Evolutionary conservation across 1,284 basidiomycete genomes (phyloP).

Genomic region (Pseudozyma thailandica): DNA sequence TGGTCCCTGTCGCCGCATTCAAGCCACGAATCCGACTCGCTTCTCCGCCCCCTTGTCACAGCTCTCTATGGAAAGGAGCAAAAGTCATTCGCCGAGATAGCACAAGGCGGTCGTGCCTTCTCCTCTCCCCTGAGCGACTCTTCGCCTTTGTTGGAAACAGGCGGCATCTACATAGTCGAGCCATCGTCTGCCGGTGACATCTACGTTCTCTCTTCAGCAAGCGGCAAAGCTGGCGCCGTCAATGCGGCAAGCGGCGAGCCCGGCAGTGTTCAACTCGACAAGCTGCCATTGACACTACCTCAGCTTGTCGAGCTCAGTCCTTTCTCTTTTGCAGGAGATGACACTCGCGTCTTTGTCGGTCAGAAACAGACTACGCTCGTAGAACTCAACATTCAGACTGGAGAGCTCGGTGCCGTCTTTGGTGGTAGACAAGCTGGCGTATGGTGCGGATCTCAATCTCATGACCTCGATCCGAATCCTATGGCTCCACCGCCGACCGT

Average conservation of each 20-base stretch:
- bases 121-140: constrained; percentile 30
- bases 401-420: constrained; percentile 80
- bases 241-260: constrained; percentile 20
- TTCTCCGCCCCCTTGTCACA: constrained; percentile 55
- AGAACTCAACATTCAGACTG: constrained; percentile 83
- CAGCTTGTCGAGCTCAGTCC: constrained; percentile 88
- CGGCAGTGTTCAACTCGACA: constrained; percentile 71
- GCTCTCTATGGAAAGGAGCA: constrained; percentile 55
- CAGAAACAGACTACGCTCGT: constrained; percentile 84
- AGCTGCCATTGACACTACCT: constrained; percentile 83
- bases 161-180: constrained; percentile 88
- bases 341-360: constrained; percentile 82
- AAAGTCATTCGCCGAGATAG: constrained; percentile 57
- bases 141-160: constrained; percentile 71
- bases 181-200: constrained; percentile 85
- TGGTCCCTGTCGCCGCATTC: constrained; percentile 54
- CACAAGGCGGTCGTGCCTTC: constrained; percentile 34
- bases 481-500: background rate
- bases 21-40: constrained; percentile 44
- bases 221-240: constrained; percentile 6
- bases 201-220: constrained; percentile 76
- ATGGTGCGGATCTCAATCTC: constrained; percentile 41
- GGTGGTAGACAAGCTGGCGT: constrained; percentile 68
- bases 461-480: constrained; percentile 19
- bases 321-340: constrained; percentile 78